These are phyloP conservation scores for Thielaviopsis euricoi DNA, from an alignment of 2,329 filamentous ascomycete species.

Conservation along the genomic window DNA sequence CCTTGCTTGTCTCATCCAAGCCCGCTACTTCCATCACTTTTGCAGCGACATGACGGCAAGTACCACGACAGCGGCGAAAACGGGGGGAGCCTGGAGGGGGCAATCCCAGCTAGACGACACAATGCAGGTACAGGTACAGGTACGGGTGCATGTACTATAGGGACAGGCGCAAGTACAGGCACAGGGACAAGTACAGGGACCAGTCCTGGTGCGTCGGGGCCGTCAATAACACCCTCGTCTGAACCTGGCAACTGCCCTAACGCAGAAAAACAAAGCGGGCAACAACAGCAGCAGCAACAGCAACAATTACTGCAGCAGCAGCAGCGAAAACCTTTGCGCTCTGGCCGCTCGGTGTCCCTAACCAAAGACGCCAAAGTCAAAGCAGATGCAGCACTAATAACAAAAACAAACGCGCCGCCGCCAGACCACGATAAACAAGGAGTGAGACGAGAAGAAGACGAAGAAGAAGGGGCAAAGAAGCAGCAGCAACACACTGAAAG, in stretches of 20 bases:
- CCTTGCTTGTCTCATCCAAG: background rate
- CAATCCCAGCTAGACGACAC: background rate
- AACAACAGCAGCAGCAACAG: background rate
- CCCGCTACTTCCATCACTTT: background rate
- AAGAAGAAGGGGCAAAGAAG: too few species aligned
- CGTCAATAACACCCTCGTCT: background rate
- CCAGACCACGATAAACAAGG: too few species aligned
- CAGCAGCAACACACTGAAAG: too few species aligned
- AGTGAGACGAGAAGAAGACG: too few species aligned
- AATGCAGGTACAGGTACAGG: background rate
- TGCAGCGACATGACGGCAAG: background rate
- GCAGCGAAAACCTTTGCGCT: background rate
- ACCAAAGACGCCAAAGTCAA: conserved; percentile 1
- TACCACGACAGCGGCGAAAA: background rate
- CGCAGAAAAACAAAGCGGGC: background rate
- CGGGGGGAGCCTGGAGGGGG: background rate
- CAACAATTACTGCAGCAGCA: background rate
- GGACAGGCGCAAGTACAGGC: background rate
- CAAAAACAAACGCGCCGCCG: too few species aligned
- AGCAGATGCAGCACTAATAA: background rate
- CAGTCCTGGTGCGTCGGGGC: background rate
- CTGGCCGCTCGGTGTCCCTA: conserved; percentile 7
- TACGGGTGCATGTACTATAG: background rate
- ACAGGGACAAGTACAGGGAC: background rate
- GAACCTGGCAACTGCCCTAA: background rate